These are phyloP conservation scores for Penicillium sumatraense DNA, from an alignment of 2,329 filamentous ascomycete species.

Conservation along the genomic window DNA sequence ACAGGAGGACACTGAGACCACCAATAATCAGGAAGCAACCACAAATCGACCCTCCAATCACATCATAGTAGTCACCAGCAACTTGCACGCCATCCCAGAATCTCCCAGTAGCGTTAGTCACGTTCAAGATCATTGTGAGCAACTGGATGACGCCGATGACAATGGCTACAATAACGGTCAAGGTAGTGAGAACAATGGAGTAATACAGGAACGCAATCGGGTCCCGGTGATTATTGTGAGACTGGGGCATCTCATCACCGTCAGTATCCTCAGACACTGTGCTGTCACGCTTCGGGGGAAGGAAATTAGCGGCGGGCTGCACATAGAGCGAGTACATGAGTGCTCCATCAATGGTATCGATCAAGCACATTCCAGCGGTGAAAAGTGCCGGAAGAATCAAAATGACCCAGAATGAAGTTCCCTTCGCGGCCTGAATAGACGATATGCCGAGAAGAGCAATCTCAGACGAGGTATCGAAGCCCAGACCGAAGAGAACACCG, in stretches of 20 bases:
- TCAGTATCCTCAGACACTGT: conserved; percentile 16
- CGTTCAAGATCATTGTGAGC: conserved; percentile 75
- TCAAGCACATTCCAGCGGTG: conserved; percentile 91
- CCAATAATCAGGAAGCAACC: conserved; percentile 82
- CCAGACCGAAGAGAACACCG: conserved; percentile 85
- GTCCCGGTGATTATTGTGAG: conserved; percentile 65
- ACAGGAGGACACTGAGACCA: conserved; percentile 71
- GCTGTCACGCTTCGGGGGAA: conserved; percentile 33
- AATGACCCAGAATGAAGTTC: conserved; percentile 92
- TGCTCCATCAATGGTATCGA: conserved; percentile 91
- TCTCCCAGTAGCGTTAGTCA: conserved; percentile 71
- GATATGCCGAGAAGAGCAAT: conserved; percentile 90
- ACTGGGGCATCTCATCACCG: conserved; percentile 26
- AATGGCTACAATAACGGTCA: conserved; percentile 82
- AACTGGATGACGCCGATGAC: conserved; percentile 87
- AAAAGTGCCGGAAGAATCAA: conserved; percentile 89
- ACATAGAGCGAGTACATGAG: conserved; percentile 96
- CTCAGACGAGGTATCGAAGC: conserved; percentile 94
- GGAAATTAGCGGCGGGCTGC: conserved; percentile 48
- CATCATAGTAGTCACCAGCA: conserved; percentile 79
- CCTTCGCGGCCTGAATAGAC: conserved; percentile 80
- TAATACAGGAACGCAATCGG: conserved; percentile 92
- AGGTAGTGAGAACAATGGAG: conserved; percentile 80
- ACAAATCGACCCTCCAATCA: conserved; percentile 85
- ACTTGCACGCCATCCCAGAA: conserved; percentile 89